Base-by-base conservation (phyloP, 1,284 basidiomycete species). In the Microbotryum scabiosae region DNA sequence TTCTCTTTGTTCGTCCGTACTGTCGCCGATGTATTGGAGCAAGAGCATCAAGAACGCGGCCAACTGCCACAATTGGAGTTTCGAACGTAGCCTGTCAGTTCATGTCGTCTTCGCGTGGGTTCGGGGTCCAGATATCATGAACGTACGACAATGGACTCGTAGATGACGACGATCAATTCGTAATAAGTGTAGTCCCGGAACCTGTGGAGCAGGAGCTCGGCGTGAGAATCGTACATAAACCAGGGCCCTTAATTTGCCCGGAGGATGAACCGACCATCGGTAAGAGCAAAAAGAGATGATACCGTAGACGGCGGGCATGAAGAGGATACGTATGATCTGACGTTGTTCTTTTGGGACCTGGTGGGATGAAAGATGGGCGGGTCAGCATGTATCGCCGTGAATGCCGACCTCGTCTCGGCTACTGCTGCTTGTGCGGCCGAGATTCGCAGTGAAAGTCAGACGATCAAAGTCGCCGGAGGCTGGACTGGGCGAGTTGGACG, bases 201-300 rank as follows among this genome's bases (percentile, higher is more conserved):
- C 36, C 36, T 41, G 36, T 16, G 36, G 10, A 41, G 12, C 36
- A 41, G 5, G 36, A 18, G 36, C 36, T 41, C 30, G 36, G 36
- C 14, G 16, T 41, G 16, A 41, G 36, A 16, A 18, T 41, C 36
- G 5, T 41, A 16, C 36, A 12, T 4, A 18, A 16, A 18, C 14
- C 12, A 41, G 36, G 14, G 30, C 30, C 36, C 14, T 16, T 4
- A 41, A 16, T 41, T 16, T 41, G 16, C 36, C 14, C 36, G 36
- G 36, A 30, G 36, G 14, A 12, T 41, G 36, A 18, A 41, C 36
- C 16, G 36, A 41, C 76, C 78, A 92, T 5, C 90, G 82, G 71
- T 89, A 93, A 25, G 87, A 88, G 71, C 90, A 83, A 80, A 91
- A 92, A 1, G 88, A 89, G 61, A 92, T 83, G 71, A 92, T 77